A percentile compares a stretch with the other conserved stretches of the same genome.
Evolutionary conservation across 225 moss, liverwort and hornwort genomes (phyloP).

Genomic region (Rhytidiadelphus loreus): DNA sequence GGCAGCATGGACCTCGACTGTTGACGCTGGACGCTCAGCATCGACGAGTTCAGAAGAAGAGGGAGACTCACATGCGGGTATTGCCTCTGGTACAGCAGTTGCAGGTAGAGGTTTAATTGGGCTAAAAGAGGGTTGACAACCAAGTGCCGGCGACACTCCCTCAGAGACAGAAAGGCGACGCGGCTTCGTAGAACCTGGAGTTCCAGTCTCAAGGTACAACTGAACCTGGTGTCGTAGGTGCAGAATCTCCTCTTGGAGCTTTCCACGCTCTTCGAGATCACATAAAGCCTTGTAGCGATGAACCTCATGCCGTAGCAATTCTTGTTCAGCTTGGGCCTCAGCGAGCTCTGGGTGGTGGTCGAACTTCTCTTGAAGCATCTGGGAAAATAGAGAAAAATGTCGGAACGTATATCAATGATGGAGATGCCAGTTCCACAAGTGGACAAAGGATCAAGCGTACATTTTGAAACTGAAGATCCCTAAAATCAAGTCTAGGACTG

Average conservation of each 20-base stretch:
- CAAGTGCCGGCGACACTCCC: constrained; percentile 7
- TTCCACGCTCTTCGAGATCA: constrained; percentile 62
- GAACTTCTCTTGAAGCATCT: constrained; percentile 80
- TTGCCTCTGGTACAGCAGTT: neutral
- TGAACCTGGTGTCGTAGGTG: constrained; percentile 60
- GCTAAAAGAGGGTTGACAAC: neutral
- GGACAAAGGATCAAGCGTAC: neutral
- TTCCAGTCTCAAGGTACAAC: constrained; percentile 34
- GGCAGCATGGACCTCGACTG: neutral
- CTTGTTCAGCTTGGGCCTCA: constrained; percentile 46
- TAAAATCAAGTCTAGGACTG: neutral
- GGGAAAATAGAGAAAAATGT: neutral
- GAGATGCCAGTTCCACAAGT: neutral
- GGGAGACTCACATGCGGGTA: neutral
- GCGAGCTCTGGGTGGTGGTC: constrained; percentile 72
- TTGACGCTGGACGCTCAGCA: neutral
- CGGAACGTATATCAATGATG: neutral
- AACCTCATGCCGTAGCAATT: constrained; percentile 53
- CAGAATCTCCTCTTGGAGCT: constrained; percentile 49
- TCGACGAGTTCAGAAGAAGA: neutral
- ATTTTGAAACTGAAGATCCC: neutral
- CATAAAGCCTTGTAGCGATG: constrained; percentile 47
- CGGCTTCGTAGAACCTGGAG: constrained; percentile 12
- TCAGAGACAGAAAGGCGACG: constrained; percentile 14
- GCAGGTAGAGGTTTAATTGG: neutral